Conservation (phyloP, 2,329 filamentous ascomycete species). For the Didymella segeticola region DNA sequence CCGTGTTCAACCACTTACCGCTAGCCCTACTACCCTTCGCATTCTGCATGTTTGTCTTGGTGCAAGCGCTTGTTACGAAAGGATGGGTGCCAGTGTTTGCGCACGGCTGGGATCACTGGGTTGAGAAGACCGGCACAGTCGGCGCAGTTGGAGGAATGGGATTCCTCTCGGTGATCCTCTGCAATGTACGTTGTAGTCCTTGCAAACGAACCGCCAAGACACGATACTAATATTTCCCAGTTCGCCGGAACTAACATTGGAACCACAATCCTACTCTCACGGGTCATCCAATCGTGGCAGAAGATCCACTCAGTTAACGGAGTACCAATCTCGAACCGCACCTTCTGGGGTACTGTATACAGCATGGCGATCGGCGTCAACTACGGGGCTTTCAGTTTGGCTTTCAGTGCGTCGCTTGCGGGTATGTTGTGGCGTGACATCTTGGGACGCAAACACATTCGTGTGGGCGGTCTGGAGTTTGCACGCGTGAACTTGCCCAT, state of each 20-base stretch:
- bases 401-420: slow-evolving; percentile 74
- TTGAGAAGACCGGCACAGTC: slow-evolving; percentile 70
- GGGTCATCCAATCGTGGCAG: slow-evolving; percentile 73
- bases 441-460: slow-evolving; percentile 70
- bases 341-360: slow-evolving; percentile 77
- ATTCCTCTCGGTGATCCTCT: slow-evolving; percentile 72
- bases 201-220: no score
- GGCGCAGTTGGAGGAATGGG: slow-evolving; percentile 76
- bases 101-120: slow-evolving; percentile 76
- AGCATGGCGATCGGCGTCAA: slow-evolving; percentile 78
- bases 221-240: slow-evolving; percentile 47
- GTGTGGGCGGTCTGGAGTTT: slow-evolving; percentile 69
- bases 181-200: slow-evolving; percentile 65
- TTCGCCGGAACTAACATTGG: slow-evolving; percentile 81
- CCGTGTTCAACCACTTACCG: slow-evolving; percentile 70
- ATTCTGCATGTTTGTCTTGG: slow-evolving; percentile 76
- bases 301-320: slow-evolving; percentile 60
- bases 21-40: slow-evolving; percentile 74
- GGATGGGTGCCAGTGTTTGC: slow-evolving; percentile 78
- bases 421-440: slow-evolving; percentile 78
- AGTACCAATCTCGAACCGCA: slow-evolving; percentile 65
- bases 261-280: slow-evolving; percentile 74
- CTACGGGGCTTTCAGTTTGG: slow-evolving; percentile 75
- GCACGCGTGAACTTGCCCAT: slow-evolving; percentile 73
- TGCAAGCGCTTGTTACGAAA: slow-evolving; percentile 74